phyloP scores from a whole-genome alignment of 768 basidiomycete genomes.

The Tricholoma bakamatsutake region DNA sequence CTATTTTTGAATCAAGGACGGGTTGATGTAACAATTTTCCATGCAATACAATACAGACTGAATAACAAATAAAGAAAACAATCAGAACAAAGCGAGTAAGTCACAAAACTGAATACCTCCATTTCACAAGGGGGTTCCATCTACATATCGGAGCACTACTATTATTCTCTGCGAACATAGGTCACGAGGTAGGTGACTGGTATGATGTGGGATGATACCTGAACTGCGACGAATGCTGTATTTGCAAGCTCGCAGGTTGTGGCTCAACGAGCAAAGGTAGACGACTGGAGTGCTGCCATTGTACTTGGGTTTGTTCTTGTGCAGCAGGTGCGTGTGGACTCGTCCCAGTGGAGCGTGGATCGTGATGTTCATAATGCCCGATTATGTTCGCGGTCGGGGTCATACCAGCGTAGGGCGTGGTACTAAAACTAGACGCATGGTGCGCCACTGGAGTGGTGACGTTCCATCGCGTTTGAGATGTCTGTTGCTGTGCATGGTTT shows the following conservation, averaged over 20 bases:
- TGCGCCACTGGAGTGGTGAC: slow-evolving; percentile 15
- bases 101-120: not conserved
- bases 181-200: slow-evolving; percentile 17
- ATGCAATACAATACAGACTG: not conserved
- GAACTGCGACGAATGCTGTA: slow-evolving; percentile 18
- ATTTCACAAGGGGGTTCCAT: not conserved
- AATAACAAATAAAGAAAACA: not conserved
- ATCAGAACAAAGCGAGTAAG: not conserved
- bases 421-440: slow-evolving; percentile 3
- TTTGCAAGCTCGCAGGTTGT: not conserved
- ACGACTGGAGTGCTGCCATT: slow-evolving; percentile 13
- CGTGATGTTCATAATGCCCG: slow-evolving; percentile 5
- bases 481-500: slow-evolving; percentile 4
- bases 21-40: not conserved
- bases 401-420: slow-evolving; percentile 10
- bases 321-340: not conserved
- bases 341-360: not conserved
- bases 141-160: not conserved
- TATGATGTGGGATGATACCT: slow-evolving; percentile 29
- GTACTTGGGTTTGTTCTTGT: not conserved
- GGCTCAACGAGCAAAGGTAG: slow-evolving; percentile 14
- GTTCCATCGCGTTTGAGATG: slow-evolving; percentile 16
- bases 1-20: no score
- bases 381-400: slow-evolving; percentile 12
- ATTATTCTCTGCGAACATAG: not conserved